phyloP scores from a whole-genome alignment of 441 rosid genomes.

The Erodium moschatum region DNA sequence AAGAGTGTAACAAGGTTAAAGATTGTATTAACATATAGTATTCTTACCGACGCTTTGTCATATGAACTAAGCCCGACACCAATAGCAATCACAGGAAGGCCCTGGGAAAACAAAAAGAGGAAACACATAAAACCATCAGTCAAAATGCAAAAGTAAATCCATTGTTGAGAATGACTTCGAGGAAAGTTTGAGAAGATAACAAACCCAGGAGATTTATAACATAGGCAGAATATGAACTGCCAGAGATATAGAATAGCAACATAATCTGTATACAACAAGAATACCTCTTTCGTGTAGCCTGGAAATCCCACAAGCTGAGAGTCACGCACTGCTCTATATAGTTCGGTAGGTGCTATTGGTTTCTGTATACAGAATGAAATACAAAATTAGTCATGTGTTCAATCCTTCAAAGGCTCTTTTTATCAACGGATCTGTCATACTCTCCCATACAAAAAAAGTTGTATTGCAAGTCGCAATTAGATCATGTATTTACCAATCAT shows the following conservation, averaged over 20 bases:
- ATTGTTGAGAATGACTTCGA: constrained; percentile 5
- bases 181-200: neutral
- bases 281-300: constrained; percentile 62
- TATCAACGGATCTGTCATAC: constrained; percentile 2
- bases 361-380: constrained; percentile 31
- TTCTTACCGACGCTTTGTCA: constrained; percentile 48
- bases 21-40: neutral
- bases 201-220: neutral
- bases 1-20: neutral
- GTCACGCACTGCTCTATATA: constrained; percentile 57
- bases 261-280: too few relatives aligned
- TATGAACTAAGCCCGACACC: constrained; percentile 69
- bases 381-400: constrained; percentile 1
- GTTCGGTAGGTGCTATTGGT: constrained; percentile 52
- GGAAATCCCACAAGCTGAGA: constrained; percentile 58
- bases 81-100: constrained; percentile 59
- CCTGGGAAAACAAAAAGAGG: constrained; percentile 28
- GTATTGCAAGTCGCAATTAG: neutral
- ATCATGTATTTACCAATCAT: neutral
- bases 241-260: too few relatives aligned
- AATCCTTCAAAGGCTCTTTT: constrained; percentile 1
- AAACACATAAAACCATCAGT: neutral
- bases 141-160: neutral
- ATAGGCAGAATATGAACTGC: too few relatives aligned
- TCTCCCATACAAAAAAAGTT: neutral